Evolutionary conservation across 768 basidiomycete genomes (phyloP), one percentile per base, ranked within the genome.

Genomic region (Sporobolomyces pararoseus): DNA sequence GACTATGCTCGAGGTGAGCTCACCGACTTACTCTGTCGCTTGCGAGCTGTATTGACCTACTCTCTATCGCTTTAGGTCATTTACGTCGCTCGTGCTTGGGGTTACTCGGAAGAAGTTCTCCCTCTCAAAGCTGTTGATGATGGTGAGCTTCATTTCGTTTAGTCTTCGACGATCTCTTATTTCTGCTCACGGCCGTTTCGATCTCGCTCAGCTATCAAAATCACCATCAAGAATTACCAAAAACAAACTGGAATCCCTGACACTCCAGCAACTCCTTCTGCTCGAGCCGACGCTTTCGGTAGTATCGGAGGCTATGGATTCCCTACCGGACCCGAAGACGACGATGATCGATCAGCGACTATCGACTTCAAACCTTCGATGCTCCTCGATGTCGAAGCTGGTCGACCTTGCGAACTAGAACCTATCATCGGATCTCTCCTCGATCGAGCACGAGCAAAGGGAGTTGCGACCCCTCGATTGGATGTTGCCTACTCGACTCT

Each of bases 341-440:
- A 51, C 12, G 16, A 32, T 46, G 60, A 62, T 27, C 44, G 59
- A 4, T 46, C 61, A 6, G 57, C 54, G 21, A 19, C 46, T 31
- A 32, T 54, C 62, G 62, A 52, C 34, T 74, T 74, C 73, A 75
- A 75, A 53, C 73, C 73, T 4, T 63, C 60, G 5, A 68, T 75
- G 65, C 65, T 75, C 4, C 64, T 75, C 37, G 73, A 75, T 27
- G n/a, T 72, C 44, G 73, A 75, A 51, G 62, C 50, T 27, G 70
- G 68, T 7, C 44, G 73, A 1, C 73, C 73, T 27, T 58, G 49
- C 61, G 73, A 74, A 62, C 65, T 75, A 37, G 73, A 75, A 29
- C 58, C 60, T 23, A 66, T 71, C 67, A 63, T 75, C 44, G 73
- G 73, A 4, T 44, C 39, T 7, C 19, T 75, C 7, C 55, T 75